These are phyloP conservation scores for Arachis hypogaea DNA, from an alignment of 306 rosid genomes.

Conservation along the genomic window DNA sequence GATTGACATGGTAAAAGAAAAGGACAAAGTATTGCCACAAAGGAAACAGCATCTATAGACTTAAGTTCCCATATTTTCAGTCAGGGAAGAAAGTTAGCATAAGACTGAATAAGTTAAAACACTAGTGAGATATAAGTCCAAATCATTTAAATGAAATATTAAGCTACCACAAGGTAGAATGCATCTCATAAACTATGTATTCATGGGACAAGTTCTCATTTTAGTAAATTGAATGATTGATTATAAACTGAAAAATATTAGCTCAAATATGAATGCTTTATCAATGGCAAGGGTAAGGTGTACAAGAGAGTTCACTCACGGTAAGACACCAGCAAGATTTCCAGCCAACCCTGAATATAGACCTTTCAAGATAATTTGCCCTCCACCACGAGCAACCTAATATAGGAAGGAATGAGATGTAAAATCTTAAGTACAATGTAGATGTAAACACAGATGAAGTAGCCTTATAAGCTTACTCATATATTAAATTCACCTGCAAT, in stretches of 20 bases:
- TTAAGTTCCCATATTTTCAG: neutral
- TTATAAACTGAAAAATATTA: conserved; percentile 3
- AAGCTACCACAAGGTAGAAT: neutral
- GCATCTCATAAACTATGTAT: neutral
- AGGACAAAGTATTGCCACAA: neutral
- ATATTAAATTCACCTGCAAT: conserved; percentile 70
- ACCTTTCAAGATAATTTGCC: conserved; percentile 74
- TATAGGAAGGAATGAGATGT: conserved; percentile 18
- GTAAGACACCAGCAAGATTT: conserved; percentile 90
- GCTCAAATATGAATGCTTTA: neutral
- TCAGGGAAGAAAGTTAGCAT: neutral
- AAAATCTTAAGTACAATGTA: conserved; percentile 17
- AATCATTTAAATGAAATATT: neutral
- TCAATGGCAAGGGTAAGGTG: neutral
- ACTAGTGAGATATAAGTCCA: neutral
- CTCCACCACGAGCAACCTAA: conserved; percentile 91
- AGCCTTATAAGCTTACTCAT: neutral
- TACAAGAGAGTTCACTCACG: conserved; percentile 61
- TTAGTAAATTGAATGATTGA: neutral
- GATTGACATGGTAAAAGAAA: neutral
- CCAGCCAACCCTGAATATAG: conserved; percentile 93
- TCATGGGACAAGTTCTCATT: neutral
- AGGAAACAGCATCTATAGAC: neutral
- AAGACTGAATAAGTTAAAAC: neutral
- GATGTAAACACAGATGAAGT: neutral